A percentile compares a stretch with the other conserved stretches of the same genome.
Conservation (phyloP, 352 stramenopile genomes). For the Halophytophthora polymorphica region DNA sequence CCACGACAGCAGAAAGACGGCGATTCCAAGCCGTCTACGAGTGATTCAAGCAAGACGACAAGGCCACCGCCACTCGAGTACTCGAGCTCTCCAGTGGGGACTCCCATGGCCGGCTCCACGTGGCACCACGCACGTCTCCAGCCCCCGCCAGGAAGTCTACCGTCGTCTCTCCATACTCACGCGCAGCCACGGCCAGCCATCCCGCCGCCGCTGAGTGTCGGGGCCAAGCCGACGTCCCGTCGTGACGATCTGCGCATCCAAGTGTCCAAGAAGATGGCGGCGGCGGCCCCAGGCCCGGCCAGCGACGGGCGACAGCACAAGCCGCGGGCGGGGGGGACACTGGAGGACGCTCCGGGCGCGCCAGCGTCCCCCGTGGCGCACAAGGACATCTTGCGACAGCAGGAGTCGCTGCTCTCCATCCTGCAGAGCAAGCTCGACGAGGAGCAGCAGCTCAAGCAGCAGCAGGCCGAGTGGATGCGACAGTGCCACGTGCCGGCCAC, state of each 20-base stretch:
- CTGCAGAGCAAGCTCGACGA: conserved; percentile 61
- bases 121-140: conserved; percentile 23
- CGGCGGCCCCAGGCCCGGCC: conserved; percentile 17
- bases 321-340: conserved; percentile 3
- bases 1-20: conserved; percentile 9
- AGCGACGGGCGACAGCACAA: conserved; percentile 2
- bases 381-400: conserved; percentile 54
- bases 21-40: neutral
- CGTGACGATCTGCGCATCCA: conserved; percentile 70
- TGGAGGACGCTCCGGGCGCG: conserved; percentile 39
- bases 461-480: conserved; percentile 76
- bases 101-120: conserved; percentile 22
- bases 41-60: conserved; percentile 4
- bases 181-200: no score
- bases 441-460: conserved; percentile 63
- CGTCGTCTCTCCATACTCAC: no score
- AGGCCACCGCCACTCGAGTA: conserved; percentile 28
- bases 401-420: conserved; percentile 58
- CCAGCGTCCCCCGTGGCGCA: conserved; percentile 64
- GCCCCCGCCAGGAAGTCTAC: conserved; percentile 10
- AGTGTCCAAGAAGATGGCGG: conserved; percentile 78
- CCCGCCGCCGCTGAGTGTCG: conserved; percentile 13
- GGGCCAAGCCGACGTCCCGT: conserved; percentile 16
- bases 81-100: conserved; percentile 26
- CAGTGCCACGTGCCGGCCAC: conserved; percentile 24